These are phyloP conservation scores for Xylariaceae sp. DNA, from an alignment of 2,329 filamentous ascomycete genomes.

Conservation along the genomic window DNA sequence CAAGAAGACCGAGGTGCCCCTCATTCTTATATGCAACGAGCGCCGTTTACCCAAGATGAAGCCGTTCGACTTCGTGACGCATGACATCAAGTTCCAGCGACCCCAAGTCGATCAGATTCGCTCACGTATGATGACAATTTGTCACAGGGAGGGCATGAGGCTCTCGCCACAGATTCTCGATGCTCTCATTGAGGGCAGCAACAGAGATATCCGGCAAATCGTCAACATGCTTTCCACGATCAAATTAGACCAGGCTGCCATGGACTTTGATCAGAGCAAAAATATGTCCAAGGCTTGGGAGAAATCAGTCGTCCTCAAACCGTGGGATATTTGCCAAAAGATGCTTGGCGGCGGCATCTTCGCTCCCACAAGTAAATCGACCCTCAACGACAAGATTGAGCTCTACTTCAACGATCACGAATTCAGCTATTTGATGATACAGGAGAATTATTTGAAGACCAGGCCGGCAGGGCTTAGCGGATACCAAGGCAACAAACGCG, in stretches of 20 bases:
- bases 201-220: slow-evolving; percentile 94
- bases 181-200: slow-evolving; percentile 89
- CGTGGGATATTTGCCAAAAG: slow-evolving; percentile 96
- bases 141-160: slow-evolving; percentile 84
- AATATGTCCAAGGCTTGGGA: slow-evolving; percentile 97
- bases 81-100: slow-evolving; percentile 80
- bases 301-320: slow-evolving; percentile 93
- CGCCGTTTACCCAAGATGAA: slow-evolving; percentile 94
- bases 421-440: slow-evolving; percentile 94
- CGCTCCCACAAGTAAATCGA: slow-evolving; percentile 73
- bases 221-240: slow-evolving; percentile 98
- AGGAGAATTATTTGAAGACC: slow-evolving; percentile 92
- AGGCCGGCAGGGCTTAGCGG: slow-evolving; percentile 63
- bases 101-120: slow-evolving; percentile 89
- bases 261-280: slow-evolving; percentile 84
- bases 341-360: slow-evolving; percentile 88
- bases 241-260: slow-evolving; percentile 75
- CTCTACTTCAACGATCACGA: slow-evolving; percentile 99
- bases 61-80: slow-evolving; percentile 84
- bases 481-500: slow-evolving; percentile 56
- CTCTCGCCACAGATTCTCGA: slow-evolving; percentile 80
- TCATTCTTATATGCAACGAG: slow-evolving; percentile 98
- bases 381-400: slow-evolving; percentile 95
- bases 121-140: slow-evolving; percentile 91
- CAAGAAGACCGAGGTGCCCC: slow-evolving; percentile 89